A percentile compares a stretch with the other conserved stretches of the same genome.
Evolutionary conservation across 2,329 filamentous ascomycete genomes (phyloP).

Genomic region (Ascochyta pisi): DNA sequence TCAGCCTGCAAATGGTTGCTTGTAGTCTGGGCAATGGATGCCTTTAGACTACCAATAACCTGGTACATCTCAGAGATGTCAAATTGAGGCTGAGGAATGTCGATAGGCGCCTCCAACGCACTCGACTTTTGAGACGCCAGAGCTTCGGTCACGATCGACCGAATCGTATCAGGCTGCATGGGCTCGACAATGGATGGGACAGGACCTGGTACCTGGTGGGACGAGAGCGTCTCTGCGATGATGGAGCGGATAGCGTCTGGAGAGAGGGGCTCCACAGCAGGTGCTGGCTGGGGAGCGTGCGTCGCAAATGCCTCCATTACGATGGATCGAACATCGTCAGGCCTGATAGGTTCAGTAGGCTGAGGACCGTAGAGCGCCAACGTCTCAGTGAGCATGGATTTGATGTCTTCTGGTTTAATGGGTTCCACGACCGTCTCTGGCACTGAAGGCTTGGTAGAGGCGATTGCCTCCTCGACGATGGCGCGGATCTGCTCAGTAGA

Average conservation of each 20-base stretch:
- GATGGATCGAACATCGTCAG: constrained; percentile 39
- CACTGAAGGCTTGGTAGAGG: constrained; percentile 47
- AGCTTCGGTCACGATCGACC: constrained; percentile 45
- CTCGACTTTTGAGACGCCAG: constrained; percentile 41
- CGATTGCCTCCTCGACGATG: constrained; percentile 69
- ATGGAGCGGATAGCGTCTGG: constrained; percentile 38
- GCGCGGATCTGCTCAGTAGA: constrained; percentile 74
- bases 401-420: constrained; percentile 39
- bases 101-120: constrained; percentile 40
- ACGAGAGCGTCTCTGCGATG: constrained; percentile 36
- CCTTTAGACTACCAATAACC: constrained; percentile 56
- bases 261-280: constrained; percentile 26
- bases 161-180: constrained; percentile 44
- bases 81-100: constrained; percentile 46
- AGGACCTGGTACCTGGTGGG: constrained; percentile 30
- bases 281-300: constrained; percentile 31
- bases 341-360: constrained; percentile 51
- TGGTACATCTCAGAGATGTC: constrained; percentile 55
- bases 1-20: constrained; percentile 55
- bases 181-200: constrained; percentile 30
- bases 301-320: constrained; percentile 66
- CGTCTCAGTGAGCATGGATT: constrained; percentile 34
- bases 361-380: constrained; percentile 29
- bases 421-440: constrained; percentile 26
- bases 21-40: constrained; percentile 55